Base-by-base conservation (phyloP, 345 rosid genomes). In the Aquilaria yunnanensis region DNA sequence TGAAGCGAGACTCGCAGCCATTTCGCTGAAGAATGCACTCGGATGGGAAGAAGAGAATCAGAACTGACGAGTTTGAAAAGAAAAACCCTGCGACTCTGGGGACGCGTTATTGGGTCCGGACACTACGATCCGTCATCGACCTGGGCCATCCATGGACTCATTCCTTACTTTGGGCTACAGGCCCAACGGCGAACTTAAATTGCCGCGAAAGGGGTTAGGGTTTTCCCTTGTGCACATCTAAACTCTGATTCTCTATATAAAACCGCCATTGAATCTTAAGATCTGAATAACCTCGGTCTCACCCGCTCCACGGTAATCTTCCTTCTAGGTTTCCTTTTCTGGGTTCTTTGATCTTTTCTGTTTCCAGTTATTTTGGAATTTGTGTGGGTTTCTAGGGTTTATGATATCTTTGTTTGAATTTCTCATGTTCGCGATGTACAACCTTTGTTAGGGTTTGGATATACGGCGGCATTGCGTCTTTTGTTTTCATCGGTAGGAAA, bases 1-100 rank as follows among this genome's bases (percentile, higher is more conserved):
- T 4, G 71, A 67, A 12, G 65, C 60, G 11, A 60, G 13, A 48
- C n/a, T n/a, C 31, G 64, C 59, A 34, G 65, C 71, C 66, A 67
- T 67, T 45, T 54, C 59, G 14, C 51, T 12, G 16, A 33, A 23
- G 10, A 43, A 41, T 14, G 12, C 9, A 10, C 8, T 13, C 10
- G 30, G 30, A 53, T 14, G 32, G 32, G 3, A 53, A 53, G 10
- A 5, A 51, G 30, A n/a, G 54, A 14, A 23, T 23, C 23, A 23
- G 23, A 23, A 23, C 23, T 23, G 23, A 23, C 23, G 12, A 51
- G 56, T 32, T 53, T 23, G 34, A 54, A 34, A 54, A 30, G 31
- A 23, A 30, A 30, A 12, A 32, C 32, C 6, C 1, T 9, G 12
- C 50, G 47, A 14, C 6, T 23, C 33, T 5, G 1, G 32, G 12